Evolutionary conservation across 164 flowering plant genomes (phyloP).

Genomic region (Kingdonia uniflora): DNA sequence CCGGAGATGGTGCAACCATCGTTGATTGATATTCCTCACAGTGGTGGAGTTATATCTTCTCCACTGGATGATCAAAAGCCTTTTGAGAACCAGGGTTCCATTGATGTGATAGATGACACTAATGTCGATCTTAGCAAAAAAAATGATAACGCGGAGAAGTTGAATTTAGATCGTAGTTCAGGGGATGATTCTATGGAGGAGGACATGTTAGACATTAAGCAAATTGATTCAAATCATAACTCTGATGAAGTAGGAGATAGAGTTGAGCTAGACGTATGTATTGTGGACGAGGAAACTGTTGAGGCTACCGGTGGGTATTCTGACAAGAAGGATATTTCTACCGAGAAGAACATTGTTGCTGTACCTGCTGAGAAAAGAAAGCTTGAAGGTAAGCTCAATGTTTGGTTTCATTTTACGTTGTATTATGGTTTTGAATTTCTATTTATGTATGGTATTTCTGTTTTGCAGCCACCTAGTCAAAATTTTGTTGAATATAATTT

Average conservation of each 20-base stretch:
- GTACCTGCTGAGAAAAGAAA: constrained; percentile 55
- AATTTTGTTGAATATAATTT: too few species aligned
- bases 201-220: constrained; percentile 60
- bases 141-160: constrained; percentile 48
- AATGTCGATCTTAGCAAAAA: constrained; percentile 36
- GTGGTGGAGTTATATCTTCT: constrained; percentile 55
- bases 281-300: constrained; percentile 34
- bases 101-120: constrained; percentile 34
- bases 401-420: too few species aligned
- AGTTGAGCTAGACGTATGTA: constrained; percentile 15
- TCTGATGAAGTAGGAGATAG: constrained; percentile 31
- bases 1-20: constrained; percentile 76
- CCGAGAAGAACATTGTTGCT: constrained; percentile 24
- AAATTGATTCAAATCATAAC: constrained; percentile 38
- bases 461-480: too few species aligned
- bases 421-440: too few species aligned
- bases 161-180: constrained; percentile 69
- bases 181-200: constrained; percentile 93
- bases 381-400: constrained; percentile 38
- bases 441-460: too few species aligned
- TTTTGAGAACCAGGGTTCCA: constrained; percentile 37
- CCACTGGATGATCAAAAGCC: constrained; percentile 59
- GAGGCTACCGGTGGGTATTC: constrained; percentile 28
- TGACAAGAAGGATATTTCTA: constrained; percentile 22
- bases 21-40: constrained; percentile 43